Base-by-base conservation (phyloP, 169 alveolate genomes). In the Hepatocystis sp. region DNA sequence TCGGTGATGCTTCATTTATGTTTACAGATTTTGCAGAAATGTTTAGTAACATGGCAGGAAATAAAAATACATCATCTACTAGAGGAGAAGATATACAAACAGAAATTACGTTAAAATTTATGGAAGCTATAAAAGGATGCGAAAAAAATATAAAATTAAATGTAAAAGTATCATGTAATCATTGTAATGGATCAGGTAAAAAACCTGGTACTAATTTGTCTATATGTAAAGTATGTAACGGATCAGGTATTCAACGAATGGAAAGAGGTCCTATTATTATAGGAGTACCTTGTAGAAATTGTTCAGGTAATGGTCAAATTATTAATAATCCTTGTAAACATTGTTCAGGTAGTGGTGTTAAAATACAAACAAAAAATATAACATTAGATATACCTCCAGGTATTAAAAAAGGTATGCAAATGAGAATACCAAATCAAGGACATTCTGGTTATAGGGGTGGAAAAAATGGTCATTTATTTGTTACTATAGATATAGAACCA, bases 91-190 rank as follows among this genome's bases (percentile, higher is more conserved):
- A 92, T 64, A 90, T 92, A 2, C 95, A 93, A 93, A 88, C 93
- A 4, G 93, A 92, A 34, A 84, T 94, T n/a, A 84, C 94, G 2
- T 76, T 93, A 23, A 90, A 93, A 44, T 91, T 95, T 84, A 93
- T 95, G 95, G 97, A 95, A 15, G 95, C 96, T n/a, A 90, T 95
- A 23, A 91, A 91, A 64, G 97, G 97, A 0, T 90, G 96, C 58
- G 86, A 90, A 13, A 92, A 91, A 93, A 85, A 93, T 52, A 90
- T 92, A 21, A 76, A 88, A 36, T 84, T 92, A 36, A 93, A 93
- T 34, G 94, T 93, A 4, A 90, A 92, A 21, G 94, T 92, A n/a
- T 84, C 95, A 21, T 94, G 97, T 84, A 86, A 86, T 65, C 88
- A 84, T 21, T 94, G 97, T 78, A 88, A 94, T 44, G 97, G 97